Evolutionary conservation across 306 rosid genomes (phyloP), one percentile per base, ranked within the genome.

Genomic region (Cucumis hystrix): DNA sequence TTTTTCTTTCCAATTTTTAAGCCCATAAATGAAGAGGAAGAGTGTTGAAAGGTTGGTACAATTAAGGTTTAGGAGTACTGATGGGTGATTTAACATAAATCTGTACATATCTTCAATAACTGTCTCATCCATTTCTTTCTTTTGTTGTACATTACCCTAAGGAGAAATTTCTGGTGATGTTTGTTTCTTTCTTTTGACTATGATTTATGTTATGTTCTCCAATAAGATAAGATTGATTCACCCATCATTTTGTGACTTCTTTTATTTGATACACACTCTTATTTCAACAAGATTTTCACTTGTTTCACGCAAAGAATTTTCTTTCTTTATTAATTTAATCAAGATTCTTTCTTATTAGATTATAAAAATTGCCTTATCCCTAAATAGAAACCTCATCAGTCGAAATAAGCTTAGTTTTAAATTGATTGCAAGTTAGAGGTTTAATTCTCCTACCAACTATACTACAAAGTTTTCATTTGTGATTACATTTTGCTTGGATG

Each of bases 241-340:
- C 28, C 74, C 74, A 67, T 40, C 74, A 39, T n/a, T 67, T 67
- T 41, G 74, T 40, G 74, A 7, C 35, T 67, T 55, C 52, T 40
- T 41, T 41, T 35, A 43, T 11, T 66, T 33, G 30, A 66, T 30
- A 66, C 10, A 66, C 12, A 66, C 23, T 18, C 70, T 64, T 64
- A 8, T 64, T 64, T 68, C 37, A 68, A 40, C 21, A 68, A 11
- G 37, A 43, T 69, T 41, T 14, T 41, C 75, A 69, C 75, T 43
- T 69, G 56, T 69, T 69, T 45, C 74, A 68, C 74, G n/a, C 74
- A 68, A 41, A 43, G 76, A 70, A 45, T 49, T 71, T 45, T 70
- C 41, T 43, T 45, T 45, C 57, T 69, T 69, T 25, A 15, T 43
- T 14, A 43, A 69, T 11, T n/a, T 67, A 41, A n/a, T 40, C 14